Evolutionary conservation across 1,284 basidiomycete genomes (phyloP), one percentile per base, ranked within the genome.

Genomic region (Ceratorhiza oryzae-sativae): DNA sequence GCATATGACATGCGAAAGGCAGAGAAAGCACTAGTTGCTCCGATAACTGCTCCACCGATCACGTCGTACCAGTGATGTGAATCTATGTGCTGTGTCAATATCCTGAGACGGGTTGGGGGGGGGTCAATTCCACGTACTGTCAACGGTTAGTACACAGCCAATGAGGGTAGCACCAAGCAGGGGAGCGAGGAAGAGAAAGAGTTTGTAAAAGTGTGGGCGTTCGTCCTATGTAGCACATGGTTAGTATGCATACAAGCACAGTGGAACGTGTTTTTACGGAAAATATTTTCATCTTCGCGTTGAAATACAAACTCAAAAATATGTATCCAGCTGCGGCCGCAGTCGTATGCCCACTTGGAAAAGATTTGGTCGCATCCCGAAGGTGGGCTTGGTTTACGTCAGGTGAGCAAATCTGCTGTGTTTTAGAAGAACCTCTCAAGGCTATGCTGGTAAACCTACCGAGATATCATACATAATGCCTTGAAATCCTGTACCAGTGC

Each of bases 31-130:
- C 62, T 51, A 2, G 27, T 56, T 60, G 55, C 39, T 20, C 72
- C 72, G 2, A 70, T 72, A 23, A 58, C n/a, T 9, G 51, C 72
- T 46, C 72, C 72, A 15, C 39, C 72, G 25, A 72, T n/a, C 3
- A 72, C 72, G 25, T 72, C 72, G 36, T 72, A 72, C 72, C 72
- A 72, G 34, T 72, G 72, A 30, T 72, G 72, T 12, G 61, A 70
- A 27, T 70, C 65, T 70, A n/a, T 23, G 32, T 45, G 18, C 1
- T 6, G 25, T 32, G 8, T 42, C 30, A 23, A 32, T n/a, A 34
- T 34, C 27, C 34, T 13, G 32, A 4, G 10, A 18, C 13, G 23
- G 51, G 5, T 9, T 15, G 18, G 9, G 18, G 2, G 49, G 25
- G n/a, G 10, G 12, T 34, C 36, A 13, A 39, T 1, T n/a, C 20